Evolutionary conservation across 768 basidiomycete genomes (phyloP), one percentile per base, ranked within the genome.

Genomic region (Chalciporus sphaerocephalus): DNA sequence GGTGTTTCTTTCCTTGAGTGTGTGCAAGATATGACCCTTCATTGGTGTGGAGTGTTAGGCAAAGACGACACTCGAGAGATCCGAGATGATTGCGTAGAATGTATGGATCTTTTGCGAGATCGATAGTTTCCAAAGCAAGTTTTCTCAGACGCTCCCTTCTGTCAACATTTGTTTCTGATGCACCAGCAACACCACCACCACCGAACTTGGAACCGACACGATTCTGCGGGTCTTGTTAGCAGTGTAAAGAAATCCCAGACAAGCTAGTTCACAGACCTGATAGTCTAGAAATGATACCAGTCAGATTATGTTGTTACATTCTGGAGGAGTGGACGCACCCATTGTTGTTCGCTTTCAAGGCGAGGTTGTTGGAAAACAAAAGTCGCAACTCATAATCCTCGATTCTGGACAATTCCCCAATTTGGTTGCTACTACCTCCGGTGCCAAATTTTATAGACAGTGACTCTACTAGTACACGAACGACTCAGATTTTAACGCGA

Each of bases 1-100:
- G 96, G 64, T 98, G 96, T 64, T 98, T 99, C 74, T 98, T 99
- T 17, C 96, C 96, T 72, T 98, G 96, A 0, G 96, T 99, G 58
- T 99, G 96, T 0, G 96, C 96, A 38, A 99, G 86, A 65, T 98
- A 97, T 12, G 94, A 96, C 16, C 96, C 96, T 69, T 99, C 96
- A 59, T 98, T 98, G n/a, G 95, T 97, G 70, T 99, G 96, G 10
- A 99, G 79, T 0, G 96, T 99, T 38, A 99, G 72, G 66, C 96
- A 98, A 22, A 99, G 79, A 58, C 94, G 90, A 73, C 96, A 99
- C 80, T 98, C 95, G 33, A 98, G 81, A 8, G 94, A 97, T 33
- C 96, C 96, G 47, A 99, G 79, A 68, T 99, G 96, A 66, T 97
- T 99, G 68, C 95, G 91, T 28, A 99, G 81, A 63, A 99, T 97